Conservation (phyloP, 371 early-diverging fungal genomes). For the Chytridium lagenaria region DNA sequence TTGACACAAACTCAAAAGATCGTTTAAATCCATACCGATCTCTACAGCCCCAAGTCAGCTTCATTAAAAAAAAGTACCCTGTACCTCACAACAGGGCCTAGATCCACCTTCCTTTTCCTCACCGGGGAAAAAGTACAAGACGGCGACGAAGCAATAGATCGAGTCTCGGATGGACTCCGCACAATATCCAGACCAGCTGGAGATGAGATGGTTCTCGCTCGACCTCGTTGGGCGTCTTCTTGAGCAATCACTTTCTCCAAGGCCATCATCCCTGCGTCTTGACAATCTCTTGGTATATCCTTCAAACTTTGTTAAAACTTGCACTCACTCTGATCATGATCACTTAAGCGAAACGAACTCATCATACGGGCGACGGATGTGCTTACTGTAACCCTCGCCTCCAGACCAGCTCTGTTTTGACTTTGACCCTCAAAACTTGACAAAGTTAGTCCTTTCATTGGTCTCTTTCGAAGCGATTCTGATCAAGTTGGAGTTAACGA, state of each 20-base stretch:
- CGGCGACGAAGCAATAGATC: background rate
- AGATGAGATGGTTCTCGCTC: conserved; percentile 18
- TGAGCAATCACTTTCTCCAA: background rate
- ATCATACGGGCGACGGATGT: too few relatives aligned
- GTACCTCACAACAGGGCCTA: conserved; percentile 18
- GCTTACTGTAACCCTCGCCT: too few relatives aligned
- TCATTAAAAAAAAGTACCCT: background rate
- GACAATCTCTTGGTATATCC: too few relatives aligned
- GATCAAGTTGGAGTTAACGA: too few relatives aligned
- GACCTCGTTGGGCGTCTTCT: background rate
- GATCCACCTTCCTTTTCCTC: conserved; percentile 9
- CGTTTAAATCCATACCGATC: conserved; percentile 50
- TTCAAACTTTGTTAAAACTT: too few relatives aligned
- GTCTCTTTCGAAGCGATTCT: too few relatives aligned
- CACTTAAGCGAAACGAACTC: too few relatives aligned
- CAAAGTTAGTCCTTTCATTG: too few relatives aligned
- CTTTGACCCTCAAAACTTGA: too few relatives aligned
- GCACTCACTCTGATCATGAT: too few relatives aligned
- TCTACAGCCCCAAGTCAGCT: conserved; percentile 10
- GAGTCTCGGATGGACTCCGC: conserved; percentile 1
- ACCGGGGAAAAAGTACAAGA: conserved; percentile 14
- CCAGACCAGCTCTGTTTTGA: too few relatives aligned
- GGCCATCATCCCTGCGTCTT: too few relatives aligned
- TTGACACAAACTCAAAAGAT: conserved; percentile 35
- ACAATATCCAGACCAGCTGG: conserved; percentile 10